Evolutionary conservation across 257 asterid species (phyloP).

Genomic region (Marsdenia floribunda): DNA sequence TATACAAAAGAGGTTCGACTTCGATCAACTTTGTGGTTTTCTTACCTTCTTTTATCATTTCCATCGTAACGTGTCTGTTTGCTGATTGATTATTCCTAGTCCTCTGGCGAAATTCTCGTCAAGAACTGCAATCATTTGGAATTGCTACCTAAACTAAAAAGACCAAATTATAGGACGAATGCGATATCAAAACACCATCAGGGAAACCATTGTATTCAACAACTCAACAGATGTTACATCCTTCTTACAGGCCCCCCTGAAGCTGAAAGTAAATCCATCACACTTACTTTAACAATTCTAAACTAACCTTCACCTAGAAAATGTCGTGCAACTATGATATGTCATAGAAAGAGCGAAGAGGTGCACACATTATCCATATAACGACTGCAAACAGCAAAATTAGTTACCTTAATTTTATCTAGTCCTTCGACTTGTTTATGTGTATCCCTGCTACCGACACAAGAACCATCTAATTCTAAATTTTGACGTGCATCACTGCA

Average conservation of each 20-base stretch:
- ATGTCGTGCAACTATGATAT: not conserved
- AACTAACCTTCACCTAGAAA: no score
- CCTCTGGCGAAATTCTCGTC: not conserved
- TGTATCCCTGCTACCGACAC: not conserved
- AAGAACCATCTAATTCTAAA: not conserved
- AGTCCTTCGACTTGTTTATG: not conserved
- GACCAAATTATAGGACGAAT: no score
- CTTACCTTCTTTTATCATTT: not conserved
- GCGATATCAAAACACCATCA: no score
- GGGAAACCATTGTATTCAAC: no score
- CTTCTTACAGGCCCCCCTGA: no score
- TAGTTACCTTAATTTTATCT: not conserved
- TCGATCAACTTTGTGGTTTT: not conserved
- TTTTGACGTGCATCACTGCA: not conserved
- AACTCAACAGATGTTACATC: no score
- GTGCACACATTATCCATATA: no score
- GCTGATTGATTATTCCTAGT: not conserved
- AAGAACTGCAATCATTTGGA: no score
- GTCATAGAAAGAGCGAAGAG: not conserved
- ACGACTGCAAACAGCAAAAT: not conserved
- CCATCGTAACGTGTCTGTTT: not conserved
- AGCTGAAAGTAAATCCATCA: no score
- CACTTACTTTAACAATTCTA: no score
- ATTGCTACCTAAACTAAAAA: not conserved
- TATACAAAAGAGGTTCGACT: not conserved